Evolutionary conservation across 2,329 filamentous ascomycete genomes (phyloP), one percentile per base, ranked within the genome.

Genomic region (Fusarium guadeloupense): DNA sequence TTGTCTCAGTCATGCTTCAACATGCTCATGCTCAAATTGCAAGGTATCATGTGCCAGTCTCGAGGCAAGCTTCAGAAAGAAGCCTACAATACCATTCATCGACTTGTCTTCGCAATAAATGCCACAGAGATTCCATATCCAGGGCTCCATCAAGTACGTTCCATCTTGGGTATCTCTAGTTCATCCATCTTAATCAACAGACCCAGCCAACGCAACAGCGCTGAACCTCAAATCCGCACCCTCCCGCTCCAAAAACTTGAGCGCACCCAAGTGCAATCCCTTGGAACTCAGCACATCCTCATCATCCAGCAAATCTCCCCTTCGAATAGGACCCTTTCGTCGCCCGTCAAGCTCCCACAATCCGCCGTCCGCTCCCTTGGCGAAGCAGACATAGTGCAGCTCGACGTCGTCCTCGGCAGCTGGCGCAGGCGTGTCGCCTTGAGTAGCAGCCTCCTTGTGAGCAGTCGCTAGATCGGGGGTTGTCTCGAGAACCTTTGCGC

Each of bases 341-440:
- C 84, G 76, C 4, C 85, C 85, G 66, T 87, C 85, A 10, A 87
- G 79, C 78, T 87, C 85, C 83, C 84, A 87, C 31, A 87, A 69
- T 12, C 74, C 84, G 50, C 89, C 89, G 73, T 90, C 87, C 45
- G 77, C 77, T 26, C 81, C 81, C 80, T 93, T 95, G 46, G 95
- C 90, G 76, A 98, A 99, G 72, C 92, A 95, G 40, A 98, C 94
- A 74, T 96, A 98, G 79, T 99, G 95, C 68, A 97, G 81, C 72
- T 97, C 94, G n/a, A 97, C 83, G 66, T 89, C 85, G 69, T 91
- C 90, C n/a, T 87, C 84, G 9, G 92, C 92, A 48, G 84, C 78
- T 0, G 95, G 94, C 2, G 93, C 91, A 12, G 81, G 72, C 1
- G 93, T 96, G 72, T 94, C 92, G 16, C 94, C 94, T 57, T 83